These are phyloP conservation scores for Aspergillus texensis DNA, from an alignment of 2,329 filamentous ascomycete genomes.

Conservation along the genomic window DNA sequence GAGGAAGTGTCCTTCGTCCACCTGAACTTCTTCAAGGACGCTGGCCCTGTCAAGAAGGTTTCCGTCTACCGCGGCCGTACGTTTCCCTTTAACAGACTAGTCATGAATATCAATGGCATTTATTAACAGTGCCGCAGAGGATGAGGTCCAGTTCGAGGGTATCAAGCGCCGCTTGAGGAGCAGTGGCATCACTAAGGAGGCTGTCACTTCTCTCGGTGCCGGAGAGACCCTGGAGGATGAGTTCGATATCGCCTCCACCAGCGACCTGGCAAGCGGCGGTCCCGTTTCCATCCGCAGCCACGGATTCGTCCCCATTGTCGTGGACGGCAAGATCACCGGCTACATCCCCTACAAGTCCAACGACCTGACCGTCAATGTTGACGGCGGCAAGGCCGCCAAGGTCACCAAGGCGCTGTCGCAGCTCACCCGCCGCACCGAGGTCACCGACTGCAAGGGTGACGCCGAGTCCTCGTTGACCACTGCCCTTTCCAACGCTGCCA, in stretches of 20 bases:
- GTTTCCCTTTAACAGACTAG: not conserved
- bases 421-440: constrained; percentile 51
- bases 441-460: constrained; percentile 58
- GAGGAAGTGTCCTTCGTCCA: constrained; percentile 38
- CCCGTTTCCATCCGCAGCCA: constrained; percentile 58
- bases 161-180: constrained; percentile 33
- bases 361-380: constrained; percentile 58
- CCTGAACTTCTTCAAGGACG: constrained; percentile 40
- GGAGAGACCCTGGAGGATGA: constrained; percentile 34
- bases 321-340: constrained; percentile 55
- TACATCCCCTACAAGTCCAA: constrained; percentile 63
- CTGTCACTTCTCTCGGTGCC: constrained; percentile 32
- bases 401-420: constrained; percentile 50
- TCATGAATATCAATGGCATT: not conserved
- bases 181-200: constrained; percentile 30
- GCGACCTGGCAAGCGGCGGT: constrained; percentile 52
- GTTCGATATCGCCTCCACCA: constrained; percentile 39
- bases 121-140: constrained; percentile 25
- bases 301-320: constrained; percentile 61
- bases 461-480: constrained; percentile 49
- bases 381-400: constrained; percentile 58
- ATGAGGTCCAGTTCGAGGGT: constrained; percentile 35
- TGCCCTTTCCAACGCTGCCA: constrained; percentile 57
- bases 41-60: constrained; percentile 40
- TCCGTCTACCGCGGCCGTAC: constrained; percentile 35